phyloP scores from a whole-genome alignment of 768 basidiomycete species.

The Rhodotorula paludigena region DNA sequence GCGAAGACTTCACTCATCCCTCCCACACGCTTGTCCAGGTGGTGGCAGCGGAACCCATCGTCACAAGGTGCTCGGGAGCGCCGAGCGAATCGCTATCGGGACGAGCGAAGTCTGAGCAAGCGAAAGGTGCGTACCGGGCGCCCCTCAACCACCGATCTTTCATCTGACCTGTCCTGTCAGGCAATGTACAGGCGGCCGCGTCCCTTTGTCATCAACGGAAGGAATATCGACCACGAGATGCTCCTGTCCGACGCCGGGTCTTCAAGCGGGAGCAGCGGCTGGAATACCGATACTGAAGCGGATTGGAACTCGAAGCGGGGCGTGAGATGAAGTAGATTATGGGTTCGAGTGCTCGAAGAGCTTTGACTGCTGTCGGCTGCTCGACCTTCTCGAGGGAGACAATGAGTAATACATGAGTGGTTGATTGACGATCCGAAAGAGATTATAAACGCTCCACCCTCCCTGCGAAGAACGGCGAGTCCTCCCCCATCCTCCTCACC shows the following conservation, averaged over 20 bases:
- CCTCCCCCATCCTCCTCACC: no score
- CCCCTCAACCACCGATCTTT: neutral
- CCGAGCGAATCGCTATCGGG: neutral
- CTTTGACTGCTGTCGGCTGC: no score
- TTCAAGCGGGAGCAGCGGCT: no score
- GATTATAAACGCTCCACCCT: no score
- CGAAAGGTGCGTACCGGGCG: neutral
- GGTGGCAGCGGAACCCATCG: neutral
- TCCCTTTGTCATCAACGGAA: neutral
- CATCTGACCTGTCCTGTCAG: neutral
- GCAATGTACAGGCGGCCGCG: neutral
- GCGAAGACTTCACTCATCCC: neutral
- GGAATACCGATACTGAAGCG: neutral
- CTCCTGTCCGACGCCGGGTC: no score
- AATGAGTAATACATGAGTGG: no score
- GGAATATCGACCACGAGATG: neutral
- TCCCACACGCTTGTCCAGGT: neutral
- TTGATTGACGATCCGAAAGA: no score
- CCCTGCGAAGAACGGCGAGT: no score
- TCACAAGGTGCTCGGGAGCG: neutral
- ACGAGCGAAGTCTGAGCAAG: constrained; percentile 2
- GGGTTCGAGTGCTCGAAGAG: no score
- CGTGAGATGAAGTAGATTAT: no score
- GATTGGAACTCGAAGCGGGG: no score
- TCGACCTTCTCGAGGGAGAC: no score